phyloP scores from a whole-genome alignment of 1,284 basidiomycete genomes.

The Dichomitus squalens region DNA sequence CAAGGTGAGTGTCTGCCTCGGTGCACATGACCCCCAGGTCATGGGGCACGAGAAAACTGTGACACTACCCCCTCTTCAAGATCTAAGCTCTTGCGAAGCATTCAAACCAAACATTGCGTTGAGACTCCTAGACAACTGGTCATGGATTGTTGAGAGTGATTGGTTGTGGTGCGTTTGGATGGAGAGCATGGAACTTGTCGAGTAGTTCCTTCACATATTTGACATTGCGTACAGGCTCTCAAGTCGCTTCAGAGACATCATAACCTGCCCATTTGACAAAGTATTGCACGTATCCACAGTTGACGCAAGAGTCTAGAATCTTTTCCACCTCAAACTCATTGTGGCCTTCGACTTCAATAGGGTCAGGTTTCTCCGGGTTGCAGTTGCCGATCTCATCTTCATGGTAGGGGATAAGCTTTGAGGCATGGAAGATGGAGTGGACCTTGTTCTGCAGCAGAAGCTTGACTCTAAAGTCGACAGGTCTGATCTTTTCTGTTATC shows the following conservation, averaged over 20 bases:
- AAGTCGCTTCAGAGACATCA: not conserved
- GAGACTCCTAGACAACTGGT: not conserved
- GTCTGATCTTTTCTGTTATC: not conserved
- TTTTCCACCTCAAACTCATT: too few relatives aligned
- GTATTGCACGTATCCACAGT: not conserved
- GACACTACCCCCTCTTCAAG: not conserved
- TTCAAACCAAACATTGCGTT: not conserved
- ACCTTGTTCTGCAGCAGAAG: not conserved
- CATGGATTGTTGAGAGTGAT: not conserved
- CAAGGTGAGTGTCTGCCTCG: too few relatives aligned
- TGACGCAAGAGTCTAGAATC: not conserved
- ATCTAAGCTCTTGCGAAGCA: not conserved
- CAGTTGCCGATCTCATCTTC: not conserved
- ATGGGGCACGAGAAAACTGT: not conserved
- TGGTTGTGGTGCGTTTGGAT: not conserved
- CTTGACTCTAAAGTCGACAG: not conserved
- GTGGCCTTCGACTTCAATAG: too few relatives aligned
- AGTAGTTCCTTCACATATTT: not conserved
- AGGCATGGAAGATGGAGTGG: not conserved
- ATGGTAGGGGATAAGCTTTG: not conserved
- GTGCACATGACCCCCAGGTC: too few relatives aligned
- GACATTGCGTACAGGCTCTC: not conserved
- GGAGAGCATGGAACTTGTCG: not conserved
- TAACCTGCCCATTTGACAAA: not conserved
- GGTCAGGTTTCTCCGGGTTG: not conserved